phyloP scores from a whole-genome alignment of 345 rosid species.

The Hypericum androsaemum region DNA sequence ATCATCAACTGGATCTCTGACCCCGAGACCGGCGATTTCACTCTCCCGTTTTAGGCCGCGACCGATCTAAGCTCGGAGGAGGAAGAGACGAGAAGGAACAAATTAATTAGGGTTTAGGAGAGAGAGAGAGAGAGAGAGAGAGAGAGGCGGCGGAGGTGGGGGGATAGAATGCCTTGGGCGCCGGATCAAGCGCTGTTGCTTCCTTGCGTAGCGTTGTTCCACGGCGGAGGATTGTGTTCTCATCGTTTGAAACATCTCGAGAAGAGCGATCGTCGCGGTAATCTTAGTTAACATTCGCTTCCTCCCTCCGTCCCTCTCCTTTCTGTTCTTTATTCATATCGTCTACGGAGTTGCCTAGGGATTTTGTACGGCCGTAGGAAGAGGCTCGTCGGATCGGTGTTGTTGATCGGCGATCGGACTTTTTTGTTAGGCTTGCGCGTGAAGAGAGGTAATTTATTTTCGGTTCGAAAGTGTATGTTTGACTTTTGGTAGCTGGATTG shows the following conservation, averaged over 20 bases:
- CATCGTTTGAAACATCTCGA: slow-evolving; percentile 81
- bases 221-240: slow-evolving; percentile 43
- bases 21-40: too few species aligned
- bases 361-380: too few species aligned
- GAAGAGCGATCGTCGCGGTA: slow-evolving; percentile 93
- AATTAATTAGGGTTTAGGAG: slow-evolving; percentile 17
- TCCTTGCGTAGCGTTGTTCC: slow-evolving; percentile 49
- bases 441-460: too few species aligned
- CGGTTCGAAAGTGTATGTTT: too few species aligned
- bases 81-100: too few species aligned
- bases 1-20: too few species aligned
- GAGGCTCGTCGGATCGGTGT: too few species aligned
- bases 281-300: slow-evolving; percentile 66
- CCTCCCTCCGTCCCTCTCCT: neutral
- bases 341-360: neutral
- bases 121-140: slow-evolving; percentile 14
- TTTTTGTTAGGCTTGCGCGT: too few species aligned
- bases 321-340: neutral
- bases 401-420: too few species aligned
- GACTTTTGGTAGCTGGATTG: too few species aligned
- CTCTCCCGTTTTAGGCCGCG: too few species aligned
- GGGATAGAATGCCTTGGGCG: slow-evolving; percentile 71
- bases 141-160: slow-evolving; percentile 15
- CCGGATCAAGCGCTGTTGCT: slow-evolving; percentile 55
- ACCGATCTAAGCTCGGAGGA: too few species aligned